A percentile compares a stretch with the other conserved stretches of the same genome.
phyloP scores from a whole-genome alignment of 306 rosid genomes.

The Quercus ilex region DNA sequence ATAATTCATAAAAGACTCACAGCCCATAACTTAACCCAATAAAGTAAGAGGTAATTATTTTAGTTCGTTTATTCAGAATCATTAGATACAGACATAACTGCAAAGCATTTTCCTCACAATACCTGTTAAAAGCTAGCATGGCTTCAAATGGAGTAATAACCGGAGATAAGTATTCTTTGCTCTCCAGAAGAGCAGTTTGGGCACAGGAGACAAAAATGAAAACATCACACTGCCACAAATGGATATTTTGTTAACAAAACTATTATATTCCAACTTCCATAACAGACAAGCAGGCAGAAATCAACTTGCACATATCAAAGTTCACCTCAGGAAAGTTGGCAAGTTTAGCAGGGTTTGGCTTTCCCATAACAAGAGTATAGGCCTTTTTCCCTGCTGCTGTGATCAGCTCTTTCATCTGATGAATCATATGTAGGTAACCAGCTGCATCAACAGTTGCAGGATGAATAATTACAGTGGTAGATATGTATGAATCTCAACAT shows the following conservation, averaged over 20 bases:
- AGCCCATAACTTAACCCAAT: too few relatives aligned
- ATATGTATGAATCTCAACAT: background rate
- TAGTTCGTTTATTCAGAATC: background rate
- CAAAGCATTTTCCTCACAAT: background rate
- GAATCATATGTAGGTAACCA: conserved; percentile 76
- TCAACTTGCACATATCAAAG: background rate
- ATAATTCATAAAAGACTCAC: too few relatives aligned
- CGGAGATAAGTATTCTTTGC: conserved; percentile 93
- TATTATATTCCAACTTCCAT: background rate
- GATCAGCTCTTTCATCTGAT: conserved; percentile 82
- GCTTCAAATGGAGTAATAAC: conserved; percentile 95
- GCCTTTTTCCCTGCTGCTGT: conserved; percentile 78
- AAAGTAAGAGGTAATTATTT: too few relatives aligned
- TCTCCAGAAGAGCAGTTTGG: conserved; percentile 87
- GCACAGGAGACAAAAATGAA: conserved; percentile 86
- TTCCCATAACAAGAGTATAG: conserved; percentile 84
- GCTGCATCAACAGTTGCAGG: conserved; percentile 45
- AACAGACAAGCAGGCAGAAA: background rate
- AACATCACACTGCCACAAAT: conserved; percentile 74
- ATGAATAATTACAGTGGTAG: background rate
- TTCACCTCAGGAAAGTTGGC: conserved; percentile 96
- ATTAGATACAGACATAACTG: background rate
- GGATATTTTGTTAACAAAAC: conserved; percentile 12
- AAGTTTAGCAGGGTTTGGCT: conserved; percentile 94
- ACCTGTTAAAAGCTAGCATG: conserved; percentile 87